Percentiles rank a stretch among this genome's conserved stretches.
phyloP scores from a whole-genome alignment of 2,329 filamentous ascomycete species.

The Colletotrichum spaethianum region DNA sequence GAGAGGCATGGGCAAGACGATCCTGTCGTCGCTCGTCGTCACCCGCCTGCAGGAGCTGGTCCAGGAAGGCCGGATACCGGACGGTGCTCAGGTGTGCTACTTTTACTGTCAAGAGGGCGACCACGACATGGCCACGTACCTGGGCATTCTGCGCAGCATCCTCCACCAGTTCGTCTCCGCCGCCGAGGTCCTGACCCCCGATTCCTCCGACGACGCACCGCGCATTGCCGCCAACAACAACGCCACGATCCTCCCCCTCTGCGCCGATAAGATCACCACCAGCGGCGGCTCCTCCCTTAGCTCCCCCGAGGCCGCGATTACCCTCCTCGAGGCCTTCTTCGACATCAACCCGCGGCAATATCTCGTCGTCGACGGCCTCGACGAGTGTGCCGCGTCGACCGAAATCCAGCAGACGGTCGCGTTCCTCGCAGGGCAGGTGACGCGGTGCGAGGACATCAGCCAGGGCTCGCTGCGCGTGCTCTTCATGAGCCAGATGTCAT shows the following conservation, averaged over 20 bases:
- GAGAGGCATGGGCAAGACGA: slow-evolving; percentile 57
- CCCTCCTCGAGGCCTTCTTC: slow-evolving; percentile 51
- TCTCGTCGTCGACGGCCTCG: slow-evolving; percentile 61
- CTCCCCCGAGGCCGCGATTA: slow-evolving; percentile 44
- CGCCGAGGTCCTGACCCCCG: not conserved
- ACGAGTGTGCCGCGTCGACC: slow-evolving; percentile 52
- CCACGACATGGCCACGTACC: slow-evolving; percentile 45
- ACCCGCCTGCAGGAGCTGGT: slow-evolving; percentile 46
- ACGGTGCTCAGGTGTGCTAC: slow-evolving; percentile 49
- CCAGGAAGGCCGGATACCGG: slow-evolving; percentile 9
- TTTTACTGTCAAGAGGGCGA: slow-evolving; percentile 59
- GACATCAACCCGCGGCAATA: slow-evolving; percentile 49
- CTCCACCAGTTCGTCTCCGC: slow-evolving; percentile 50
- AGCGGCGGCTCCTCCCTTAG: slow-evolving; percentile 47
- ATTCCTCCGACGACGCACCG: not conserved
- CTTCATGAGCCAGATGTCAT: slow-evolving; percentile 50
- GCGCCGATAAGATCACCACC: slow-evolving; percentile 46
- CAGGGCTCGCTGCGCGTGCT: slow-evolving; percentile 48
- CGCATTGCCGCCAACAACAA: slow-evolving; percentile 36
- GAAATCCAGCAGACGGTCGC: slow-evolving; percentile 49
- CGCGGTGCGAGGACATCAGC: slow-evolving; percentile 42
- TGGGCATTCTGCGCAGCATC: slow-evolving; percentile 50
- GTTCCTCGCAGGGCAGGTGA: slow-evolving; percentile 46
- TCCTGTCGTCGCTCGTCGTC: slow-evolving; percentile 56
- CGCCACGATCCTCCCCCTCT: slow-evolving; percentile 47